phyloP scores from a whole-genome alignment of 2,329 filamentous ascomycete genomes.

The Microthyrium microscopicum region DNA sequence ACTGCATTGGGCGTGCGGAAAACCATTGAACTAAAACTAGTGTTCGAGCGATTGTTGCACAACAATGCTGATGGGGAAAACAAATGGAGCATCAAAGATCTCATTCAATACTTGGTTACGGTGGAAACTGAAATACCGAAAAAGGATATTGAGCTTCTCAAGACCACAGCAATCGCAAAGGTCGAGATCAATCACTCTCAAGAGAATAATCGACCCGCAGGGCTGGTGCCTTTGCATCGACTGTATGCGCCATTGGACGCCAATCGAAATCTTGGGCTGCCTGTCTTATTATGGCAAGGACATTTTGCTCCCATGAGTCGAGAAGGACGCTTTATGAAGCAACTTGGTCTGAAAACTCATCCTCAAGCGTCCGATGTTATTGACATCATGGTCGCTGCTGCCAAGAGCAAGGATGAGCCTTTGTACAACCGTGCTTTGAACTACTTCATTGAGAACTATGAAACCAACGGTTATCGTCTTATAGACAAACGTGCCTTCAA shows the following conservation, averaged over 20 bases:
- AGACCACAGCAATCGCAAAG: constrained; percentile 64
- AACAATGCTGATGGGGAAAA: constrained; percentile 39
- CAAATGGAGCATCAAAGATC: constrained; percentile 55
- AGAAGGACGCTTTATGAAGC: constrained; percentile 59
- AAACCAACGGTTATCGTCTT: constrained; percentile 55
- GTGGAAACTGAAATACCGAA: constrained; percentile 76
- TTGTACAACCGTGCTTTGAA: constrained; percentile 55
- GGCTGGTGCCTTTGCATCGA: constrained; percentile 43
- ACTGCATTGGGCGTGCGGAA: constrained; percentile 75
- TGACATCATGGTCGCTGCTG: constrained; percentile 53
- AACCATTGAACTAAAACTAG: constrained; percentile 84
- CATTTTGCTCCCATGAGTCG: constrained; percentile 45
- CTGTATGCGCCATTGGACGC: constrained; percentile 64
- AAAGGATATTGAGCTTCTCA: constrained; percentile 65
- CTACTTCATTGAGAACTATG: constrained; percentile 71
- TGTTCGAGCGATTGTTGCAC: constrained; percentile 67
- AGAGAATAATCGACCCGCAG: constrained; percentile 8
- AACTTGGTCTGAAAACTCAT: constrained; percentile 54
- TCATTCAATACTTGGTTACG: constrained; percentile 86
- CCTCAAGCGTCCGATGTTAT: constrained; percentile 62
- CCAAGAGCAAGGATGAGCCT: constrained; percentile 30
- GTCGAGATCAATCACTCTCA: constrained; percentile 36
- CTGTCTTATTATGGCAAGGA: constrained; percentile 70
- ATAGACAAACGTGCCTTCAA: constrained; percentile 38
- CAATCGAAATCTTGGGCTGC: constrained; percentile 53